These are phyloP conservation scores for Neonectria sp. DNA, from an alignment of 2,329 filamentous ascomycete genomes.

Conservation along the genomic window DNA sequence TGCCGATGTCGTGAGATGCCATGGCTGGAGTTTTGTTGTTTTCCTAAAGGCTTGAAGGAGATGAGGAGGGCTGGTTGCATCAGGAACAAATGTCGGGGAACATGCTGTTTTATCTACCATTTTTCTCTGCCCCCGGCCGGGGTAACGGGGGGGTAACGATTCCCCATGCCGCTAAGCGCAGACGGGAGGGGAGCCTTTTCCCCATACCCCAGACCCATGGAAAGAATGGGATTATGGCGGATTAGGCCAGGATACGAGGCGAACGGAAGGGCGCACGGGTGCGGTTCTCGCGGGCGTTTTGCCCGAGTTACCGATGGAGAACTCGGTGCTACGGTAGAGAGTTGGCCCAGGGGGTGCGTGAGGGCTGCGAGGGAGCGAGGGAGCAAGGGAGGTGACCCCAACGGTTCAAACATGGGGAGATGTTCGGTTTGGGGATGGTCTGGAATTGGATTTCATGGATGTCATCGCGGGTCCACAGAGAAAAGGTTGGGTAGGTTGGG, in stretches of 20 bases:
- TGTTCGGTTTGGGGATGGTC: not conserved
- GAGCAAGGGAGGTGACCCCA: not conserved
- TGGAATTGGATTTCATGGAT: too few relatives aligned
- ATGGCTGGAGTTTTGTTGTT: constrained; percentile 7
- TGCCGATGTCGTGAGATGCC: constrained; percentile 21
- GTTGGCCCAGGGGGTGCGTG: not conserved
- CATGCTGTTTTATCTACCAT: constrained; percentile 20
- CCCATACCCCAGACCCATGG: constrained; percentile 27
- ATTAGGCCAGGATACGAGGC: not conserved
- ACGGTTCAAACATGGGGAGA: constrained; percentile 14
- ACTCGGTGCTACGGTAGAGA: not conserved
- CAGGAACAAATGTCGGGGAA: constrained; percentile 1
- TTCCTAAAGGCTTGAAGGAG: not conserved
- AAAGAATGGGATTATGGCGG: not conserved
- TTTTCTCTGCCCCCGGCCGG: constrained; percentile 7
- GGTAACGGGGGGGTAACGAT: not conserved
- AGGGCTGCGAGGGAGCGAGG: too few relatives aligned
- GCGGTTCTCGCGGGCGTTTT: constrained; percentile 20
- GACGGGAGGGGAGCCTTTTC: constrained; percentile 13
- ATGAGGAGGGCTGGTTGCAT: not conserved
- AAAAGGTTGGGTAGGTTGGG: too few relatives aligned
- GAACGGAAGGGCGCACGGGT: not conserved
- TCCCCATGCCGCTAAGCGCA: constrained; percentile 10
- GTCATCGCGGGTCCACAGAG: too few relatives aligned
- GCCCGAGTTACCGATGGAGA: constrained; percentile 16